Evolutionary conservation across 805 yeast genomes (phyloP), one percentile per base, ranked within the genome.

Genomic region (Blastobotrys muscicola): DNA sequence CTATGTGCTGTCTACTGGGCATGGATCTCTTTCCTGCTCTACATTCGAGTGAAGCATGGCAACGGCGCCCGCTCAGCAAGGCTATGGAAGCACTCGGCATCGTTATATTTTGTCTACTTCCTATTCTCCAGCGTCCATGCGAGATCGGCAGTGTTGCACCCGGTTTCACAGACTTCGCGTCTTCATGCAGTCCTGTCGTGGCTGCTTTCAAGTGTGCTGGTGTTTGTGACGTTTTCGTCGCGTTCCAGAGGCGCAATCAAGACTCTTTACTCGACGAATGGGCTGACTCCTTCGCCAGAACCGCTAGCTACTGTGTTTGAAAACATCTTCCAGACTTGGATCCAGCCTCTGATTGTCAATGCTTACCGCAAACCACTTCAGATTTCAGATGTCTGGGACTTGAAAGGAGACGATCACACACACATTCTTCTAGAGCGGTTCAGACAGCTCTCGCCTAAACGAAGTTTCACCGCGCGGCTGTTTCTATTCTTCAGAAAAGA

Each of bases 321-420:
- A 4, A 72, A 79, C 44, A 61, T 79, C 48, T 68, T 85, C 1
- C 92, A 83, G 69, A 66, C 80, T 20, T 92, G 95, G 94, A 64
- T 86, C 36, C 77, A 82, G 56, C 67, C 71, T 8, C 70, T 89
- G 70, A 71, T 89, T 29, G 72, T 79, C 73, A 59, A 69, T 36
- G 84, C 95, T 3, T 81, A 75, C 58, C 65, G 68, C 46, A 59
- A 62, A 3, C 67, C 82, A 1, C 66, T 92, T 52, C 65, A 70
- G 20, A 61, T 69, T 51, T 68, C 69, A 3, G 92, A 87, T 48
- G 78, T 90, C 38, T 85, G 96, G 95, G 94, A 92, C 36, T 71
- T 92, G 50, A 68, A 74, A 48, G 74, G 75, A 50, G 84, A 81
- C 47, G 97, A 90, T 61, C 85, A 86, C 58, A 80, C 96, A 0